phyloP scores from a whole-genome alignment of 306 rosid species.

The Vachellia collinsii region DNA sequence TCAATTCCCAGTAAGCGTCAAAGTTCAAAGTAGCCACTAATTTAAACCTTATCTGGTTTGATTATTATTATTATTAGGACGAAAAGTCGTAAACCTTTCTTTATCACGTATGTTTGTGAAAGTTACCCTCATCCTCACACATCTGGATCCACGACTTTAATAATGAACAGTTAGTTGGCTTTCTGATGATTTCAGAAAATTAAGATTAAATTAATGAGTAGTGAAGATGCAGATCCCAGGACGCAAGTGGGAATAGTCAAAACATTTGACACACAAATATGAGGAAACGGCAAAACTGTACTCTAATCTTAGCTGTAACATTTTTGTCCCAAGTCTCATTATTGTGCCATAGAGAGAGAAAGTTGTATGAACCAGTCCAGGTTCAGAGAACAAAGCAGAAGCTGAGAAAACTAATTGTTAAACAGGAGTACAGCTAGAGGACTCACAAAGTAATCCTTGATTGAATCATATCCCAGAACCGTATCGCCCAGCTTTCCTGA shows the following conservation, averaged over 20 bases:
- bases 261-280: not conserved
- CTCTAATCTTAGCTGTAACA: slow-evolving; percentile 26
- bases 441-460: slow-evolving; percentile 58
- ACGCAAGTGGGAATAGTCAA: slow-evolving; percentile 17
- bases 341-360: not conserved
- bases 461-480: slow-evolving; percentile 77
- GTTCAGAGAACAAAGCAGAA: slow-evolving; percentile 2
- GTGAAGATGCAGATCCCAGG: not conserved
- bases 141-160: not conserved
- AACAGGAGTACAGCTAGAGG: not conserved
- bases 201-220: not conserved
- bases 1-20: not conserved
- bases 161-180: not conserved
- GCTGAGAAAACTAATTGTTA: not conserved
- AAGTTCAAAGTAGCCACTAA: not conserved
- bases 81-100: slow-evolving; percentile 11
- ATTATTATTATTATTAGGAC: no score
- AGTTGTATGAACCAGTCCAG: slow-evolving; percentile 15
- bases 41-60: not conserved
- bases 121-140: not conserved
- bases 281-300: not conserved
- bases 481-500: slow-evolving; percentile 77
- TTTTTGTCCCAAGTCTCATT: slow-evolving; percentile 23
- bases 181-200: not conserved
- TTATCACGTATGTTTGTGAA: not conserved